Percentiles rank a stretch among this genome's conserved stretches.
phyloP scores from a whole-genome alignment of 1,284 basidiomycete species.

The Ustilago sp. region DNA sequence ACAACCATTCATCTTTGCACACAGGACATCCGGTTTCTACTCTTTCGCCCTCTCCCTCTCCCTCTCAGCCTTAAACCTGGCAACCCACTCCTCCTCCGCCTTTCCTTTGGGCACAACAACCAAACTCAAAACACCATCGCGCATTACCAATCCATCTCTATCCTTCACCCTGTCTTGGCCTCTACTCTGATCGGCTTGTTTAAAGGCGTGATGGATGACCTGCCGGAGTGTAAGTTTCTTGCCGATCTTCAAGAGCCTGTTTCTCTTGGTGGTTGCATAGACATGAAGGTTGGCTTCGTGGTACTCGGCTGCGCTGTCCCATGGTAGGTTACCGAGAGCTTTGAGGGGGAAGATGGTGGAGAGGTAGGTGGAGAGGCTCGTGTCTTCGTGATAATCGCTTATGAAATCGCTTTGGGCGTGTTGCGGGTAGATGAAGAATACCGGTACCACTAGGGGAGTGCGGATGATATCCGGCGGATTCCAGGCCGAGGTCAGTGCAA shows the following conservation, averaged over 20 bases:
- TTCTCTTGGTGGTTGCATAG: slow-evolving; percentile 83
- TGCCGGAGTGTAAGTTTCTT: slow-evolving; percentile 86
- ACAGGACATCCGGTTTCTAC: background rate
- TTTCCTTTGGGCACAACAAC: slow-evolving; percentile 85
- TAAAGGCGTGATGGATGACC: slow-evolving; percentile 73
- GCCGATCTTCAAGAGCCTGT: slow-evolving; percentile 86
- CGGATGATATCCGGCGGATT: slow-evolving; percentile 60
- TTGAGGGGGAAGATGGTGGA: slow-evolving; percentile 81
- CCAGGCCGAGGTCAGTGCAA: slow-evolving; percentile 61
- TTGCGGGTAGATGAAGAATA: slow-evolving; percentile 92
- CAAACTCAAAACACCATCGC: slow-evolving; percentile 87
- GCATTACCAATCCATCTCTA: slow-evolving; percentile 84
- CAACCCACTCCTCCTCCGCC: slow-evolving; percentile 83
- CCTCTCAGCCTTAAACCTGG: slow-evolving; percentile 78
- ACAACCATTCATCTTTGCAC: no score
- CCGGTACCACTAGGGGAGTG: slow-evolving; percentile 83
- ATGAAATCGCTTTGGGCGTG: slow-evolving; percentile 89
- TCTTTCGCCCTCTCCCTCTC: slow-evolving; percentile 8
- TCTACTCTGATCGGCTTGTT: slow-evolving; percentile 70
- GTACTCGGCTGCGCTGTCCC: slow-evolving; percentile 85
- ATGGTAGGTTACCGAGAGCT: slow-evolving; percentile 76
- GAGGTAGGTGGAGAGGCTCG: slow-evolving; percentile 83
- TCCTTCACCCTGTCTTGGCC: slow-evolving; percentile 73
- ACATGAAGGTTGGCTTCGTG: slow-evolving; percentile 77
- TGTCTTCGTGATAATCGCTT: slow-evolving; percentile 84